Conservation (phyloP, 176 grass and related monocot species). For the Zoysia japonica region DNA sequence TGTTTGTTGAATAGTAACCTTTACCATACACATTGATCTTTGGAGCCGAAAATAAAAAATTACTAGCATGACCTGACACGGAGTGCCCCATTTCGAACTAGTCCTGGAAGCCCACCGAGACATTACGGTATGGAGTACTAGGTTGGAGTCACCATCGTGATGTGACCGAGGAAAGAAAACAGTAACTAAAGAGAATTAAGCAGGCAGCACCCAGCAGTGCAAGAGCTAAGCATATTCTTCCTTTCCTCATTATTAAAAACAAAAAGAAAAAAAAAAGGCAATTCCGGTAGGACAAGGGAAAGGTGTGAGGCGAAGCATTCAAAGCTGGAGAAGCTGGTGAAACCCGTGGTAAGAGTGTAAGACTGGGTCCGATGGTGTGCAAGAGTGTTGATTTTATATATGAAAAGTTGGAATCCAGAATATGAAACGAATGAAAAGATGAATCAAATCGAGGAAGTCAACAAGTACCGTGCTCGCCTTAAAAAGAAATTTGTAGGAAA, state of each 20-base stretch:
- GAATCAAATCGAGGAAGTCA: too few species aligned
- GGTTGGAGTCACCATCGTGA: slow-evolving; percentile 1
- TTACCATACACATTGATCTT: neutral
- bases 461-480: too few species aligned
- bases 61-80: neutral
- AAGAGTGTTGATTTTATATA: too few species aligned
- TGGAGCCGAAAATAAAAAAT: neutral
- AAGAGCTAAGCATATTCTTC: slow-evolving; percentile 4
- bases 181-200: neutral
- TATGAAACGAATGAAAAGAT: too few species aligned
- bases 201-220: neutral
- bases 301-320: too few species aligned
- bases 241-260: neutral
- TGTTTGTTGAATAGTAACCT: neutral
- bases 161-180: neutral
- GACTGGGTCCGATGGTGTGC: neutral
- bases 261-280: neutral
- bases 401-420: too few species aligned
- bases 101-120: too few species aligned
- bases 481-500: too few species aligned
- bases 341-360: neutral
- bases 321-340: too few species aligned
- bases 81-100: too few species aligned
- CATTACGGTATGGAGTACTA: neutral
- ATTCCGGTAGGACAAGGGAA: too few species aligned